Percentiles rank a stretch among this genome's conserved stretches.
These are phyloP conservation scores for Sarocladium kiliense DNA, from an alignment of 2,329 filamentous ascomycete genomes.

Conservation along the genomic window DNA sequence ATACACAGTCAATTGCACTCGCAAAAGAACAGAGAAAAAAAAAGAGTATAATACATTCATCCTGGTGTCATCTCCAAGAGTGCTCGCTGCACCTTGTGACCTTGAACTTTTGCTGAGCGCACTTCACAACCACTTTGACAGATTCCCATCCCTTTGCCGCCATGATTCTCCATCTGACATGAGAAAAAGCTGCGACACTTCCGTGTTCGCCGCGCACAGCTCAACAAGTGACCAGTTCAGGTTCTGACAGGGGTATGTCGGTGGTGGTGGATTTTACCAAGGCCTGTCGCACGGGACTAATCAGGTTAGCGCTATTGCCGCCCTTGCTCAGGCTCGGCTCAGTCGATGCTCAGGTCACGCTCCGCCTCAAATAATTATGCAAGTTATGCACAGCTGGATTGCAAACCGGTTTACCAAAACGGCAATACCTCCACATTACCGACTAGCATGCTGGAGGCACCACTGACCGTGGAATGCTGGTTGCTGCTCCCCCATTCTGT, in stretches of 20 bases:
- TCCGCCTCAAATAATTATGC: not conserved
- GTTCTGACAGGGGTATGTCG: no score
- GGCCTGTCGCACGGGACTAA: not conserved
- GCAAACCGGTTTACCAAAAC: not conserved
- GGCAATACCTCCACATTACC: not conserved
- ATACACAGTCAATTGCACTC: slow-evolving; percentile 2
- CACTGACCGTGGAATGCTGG: not conserved
- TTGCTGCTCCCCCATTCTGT: not conserved
- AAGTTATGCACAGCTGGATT: not conserved
- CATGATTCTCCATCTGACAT: no score
- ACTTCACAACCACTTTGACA: no score
- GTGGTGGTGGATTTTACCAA: not conserved
- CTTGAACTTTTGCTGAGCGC: no score
- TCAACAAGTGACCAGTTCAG: no score
- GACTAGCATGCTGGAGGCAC: not conserved
- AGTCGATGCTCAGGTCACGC: not conserved
- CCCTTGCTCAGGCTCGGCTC: not conserved
- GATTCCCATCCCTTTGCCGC: no score
- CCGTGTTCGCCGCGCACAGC: no score
- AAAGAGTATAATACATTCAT: slow-evolving; percentile 7
- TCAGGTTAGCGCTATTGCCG: not conserved
- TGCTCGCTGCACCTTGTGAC: not conserved
- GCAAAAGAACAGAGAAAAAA: slow-evolving; percentile 6
- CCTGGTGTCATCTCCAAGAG: slow-evolving; percentile 2
- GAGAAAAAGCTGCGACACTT: no score